A percentile compares a stretch with the other conserved stretches of the same genome.
Conservation (phyloP, 164 flowering plant species). For the Malania oleifera region DNA sequence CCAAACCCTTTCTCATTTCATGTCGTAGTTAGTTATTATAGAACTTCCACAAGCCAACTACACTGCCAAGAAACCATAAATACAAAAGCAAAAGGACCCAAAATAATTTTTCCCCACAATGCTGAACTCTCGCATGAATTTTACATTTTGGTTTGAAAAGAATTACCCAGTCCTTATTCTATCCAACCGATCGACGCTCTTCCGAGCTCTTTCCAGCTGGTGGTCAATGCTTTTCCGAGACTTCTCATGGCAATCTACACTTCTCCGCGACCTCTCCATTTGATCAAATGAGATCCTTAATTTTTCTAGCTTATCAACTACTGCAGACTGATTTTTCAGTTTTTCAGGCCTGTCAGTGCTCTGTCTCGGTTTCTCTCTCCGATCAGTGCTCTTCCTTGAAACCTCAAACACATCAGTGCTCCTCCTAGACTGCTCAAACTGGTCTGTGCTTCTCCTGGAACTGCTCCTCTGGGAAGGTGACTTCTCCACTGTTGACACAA, state of each 20-base stretch:
- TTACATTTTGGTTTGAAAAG: constrained; percentile 19
- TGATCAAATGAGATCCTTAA: constrained; percentile 57
- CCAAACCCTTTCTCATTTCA: constrained; percentile 27
- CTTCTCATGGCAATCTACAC: constrained; percentile 73
- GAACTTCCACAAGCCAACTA: constrained; percentile 28
- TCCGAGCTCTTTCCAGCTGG: constrained; percentile 65
- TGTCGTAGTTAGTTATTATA: constrained; percentile 19
- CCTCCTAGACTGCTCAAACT: constrained; percentile 53
- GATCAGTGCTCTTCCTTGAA: constrained; percentile 73
- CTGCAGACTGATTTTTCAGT: constrained; percentile 29
- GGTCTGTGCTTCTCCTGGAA: constrained; percentile 56
- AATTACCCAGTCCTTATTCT: constrained; percentile 62
- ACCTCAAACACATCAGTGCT: constrained; percentile 60
- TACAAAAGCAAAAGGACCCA: constrained; percentile 18
- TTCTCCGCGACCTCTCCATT: constrained; percentile 66
- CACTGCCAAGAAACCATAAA: constrained; percentile 22
- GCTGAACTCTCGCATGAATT: constrained; percentile 24
- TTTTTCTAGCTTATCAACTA: constrained; percentile 50
- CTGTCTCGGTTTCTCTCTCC: constrained; percentile 75
- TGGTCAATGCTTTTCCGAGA: constrained; percentile 63
- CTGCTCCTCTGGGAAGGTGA: constrained; percentile 60
- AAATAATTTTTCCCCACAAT: constrained; percentile 19
- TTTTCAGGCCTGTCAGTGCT: constrained; percentile 61
- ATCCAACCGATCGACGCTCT: constrained; percentile 79
- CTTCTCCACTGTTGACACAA: constrained; percentile 63